phyloP scores from a whole-genome alignment of 345 rosid species.

The Pelargonium nanum region DNA sequence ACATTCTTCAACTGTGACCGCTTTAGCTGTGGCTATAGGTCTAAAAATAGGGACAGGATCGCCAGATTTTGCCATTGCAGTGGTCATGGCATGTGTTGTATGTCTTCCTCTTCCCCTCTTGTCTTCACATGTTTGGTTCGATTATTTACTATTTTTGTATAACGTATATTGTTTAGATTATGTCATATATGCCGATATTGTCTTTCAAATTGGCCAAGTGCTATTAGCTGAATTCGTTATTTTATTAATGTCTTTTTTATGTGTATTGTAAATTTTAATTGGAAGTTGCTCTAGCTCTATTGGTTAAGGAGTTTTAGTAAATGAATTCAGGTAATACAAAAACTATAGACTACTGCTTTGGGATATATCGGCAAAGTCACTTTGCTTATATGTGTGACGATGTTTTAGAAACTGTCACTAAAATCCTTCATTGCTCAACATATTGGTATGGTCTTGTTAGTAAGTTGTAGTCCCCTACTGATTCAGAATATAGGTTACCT shows the following conservation, averaged over 20 bases:
- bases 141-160: not conserved
- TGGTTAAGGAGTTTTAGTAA: not conserved
- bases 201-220: not conserved
- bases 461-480: too few relatives aligned
- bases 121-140: not conserved
- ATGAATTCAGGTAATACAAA: not conserved
- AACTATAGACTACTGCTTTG: not conserved
- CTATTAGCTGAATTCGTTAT: too few relatives aligned
- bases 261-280: not conserved
- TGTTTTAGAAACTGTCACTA: not conserved
- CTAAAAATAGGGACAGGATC: slow-evolving; percentile 71
- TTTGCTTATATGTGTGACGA: not conserved
- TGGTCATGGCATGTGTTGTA: slow-evolving; percentile 68
- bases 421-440: not conserved
- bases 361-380: too few relatives aligned
- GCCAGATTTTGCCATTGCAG: slow-evolving; percentile 45
- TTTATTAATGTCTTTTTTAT: too few relatives aligned
- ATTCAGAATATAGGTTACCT: too few relatives aligned
- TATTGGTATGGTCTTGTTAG: not conserved
- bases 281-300: not conserved
- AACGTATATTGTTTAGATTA: not conserved
- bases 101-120: slow-evolving; percentile 10
- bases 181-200: not conserved
- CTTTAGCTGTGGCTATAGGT: slow-evolving; percentile 59
- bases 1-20: slow-evolving; percentile 72